Conservation (phyloP, 176 grass and related monocot species). For the Eleusine coracana region DNA sequence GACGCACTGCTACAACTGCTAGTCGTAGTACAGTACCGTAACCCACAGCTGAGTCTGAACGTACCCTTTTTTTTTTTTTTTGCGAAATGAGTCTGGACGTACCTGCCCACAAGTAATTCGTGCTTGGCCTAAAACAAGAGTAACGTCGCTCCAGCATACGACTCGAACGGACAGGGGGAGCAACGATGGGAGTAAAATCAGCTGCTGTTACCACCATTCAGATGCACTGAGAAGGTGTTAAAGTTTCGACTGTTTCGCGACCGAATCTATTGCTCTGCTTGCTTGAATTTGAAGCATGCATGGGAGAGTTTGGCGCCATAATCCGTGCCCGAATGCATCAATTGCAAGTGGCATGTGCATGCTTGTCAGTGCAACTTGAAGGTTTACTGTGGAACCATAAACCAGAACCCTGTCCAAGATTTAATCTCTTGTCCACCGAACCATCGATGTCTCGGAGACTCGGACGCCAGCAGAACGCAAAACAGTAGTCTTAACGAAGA, state of each 20-base stretch:
- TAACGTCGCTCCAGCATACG: neutral
- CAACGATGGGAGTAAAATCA: neutral
- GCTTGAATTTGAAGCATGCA: slow-evolving; percentile 30
- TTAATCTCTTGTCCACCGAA: neutral
- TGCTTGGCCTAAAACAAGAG: neutral
- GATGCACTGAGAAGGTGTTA: neutral
- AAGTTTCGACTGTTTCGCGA: neutral
- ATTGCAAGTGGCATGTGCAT: neutral
- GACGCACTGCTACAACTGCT: neutral
- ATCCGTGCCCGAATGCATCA: neutral
- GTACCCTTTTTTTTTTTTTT: too few relatives aligned
- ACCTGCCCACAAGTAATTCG: neutral
- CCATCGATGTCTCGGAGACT: neutral
- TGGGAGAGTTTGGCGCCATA: neutral
- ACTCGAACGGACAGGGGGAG: neutral
- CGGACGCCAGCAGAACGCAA: slow-evolving; percentile 2
- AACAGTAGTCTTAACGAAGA: neutral
- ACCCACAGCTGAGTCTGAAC: neutral
- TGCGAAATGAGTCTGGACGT: neutral
- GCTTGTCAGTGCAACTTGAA: slow-evolving; percentile 39
- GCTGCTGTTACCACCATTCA: neutral
- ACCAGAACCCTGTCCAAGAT: neutral
- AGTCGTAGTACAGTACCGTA: neutral
- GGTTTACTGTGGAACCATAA: slow-evolving; percentile 31
- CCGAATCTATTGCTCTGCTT: neutral